Conservation (phyloP, 345 rosid genomes). For the Raphanus raphanistrum region DNA sequence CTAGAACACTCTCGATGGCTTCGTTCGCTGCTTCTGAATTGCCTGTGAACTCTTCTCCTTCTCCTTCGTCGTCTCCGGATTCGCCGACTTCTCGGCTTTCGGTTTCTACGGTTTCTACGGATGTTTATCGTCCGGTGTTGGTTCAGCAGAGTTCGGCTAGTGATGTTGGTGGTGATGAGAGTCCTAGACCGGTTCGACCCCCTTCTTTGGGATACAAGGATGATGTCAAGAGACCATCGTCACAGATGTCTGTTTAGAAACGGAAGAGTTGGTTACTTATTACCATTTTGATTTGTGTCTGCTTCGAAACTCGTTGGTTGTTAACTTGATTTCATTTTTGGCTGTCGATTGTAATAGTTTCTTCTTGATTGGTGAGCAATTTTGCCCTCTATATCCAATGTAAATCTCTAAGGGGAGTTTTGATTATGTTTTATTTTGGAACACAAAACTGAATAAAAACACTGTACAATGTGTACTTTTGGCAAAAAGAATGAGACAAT, state of each 20-base stretch:
- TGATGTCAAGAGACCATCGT: constrained; percentile 29
- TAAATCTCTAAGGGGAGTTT: not conserved
- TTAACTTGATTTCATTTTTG: constrained; percentile 11
- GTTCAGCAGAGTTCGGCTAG: constrained; percentile 30
- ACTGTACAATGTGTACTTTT: not conserved
- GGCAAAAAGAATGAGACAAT: not conserved
- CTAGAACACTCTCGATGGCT: constrained; percentile 51
- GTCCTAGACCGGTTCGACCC: constrained; percentile 39
- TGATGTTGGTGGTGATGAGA: constrained; percentile 21
- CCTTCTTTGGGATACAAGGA: constrained; percentile 32
- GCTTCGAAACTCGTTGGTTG: not conserved
- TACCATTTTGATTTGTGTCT: constrained; percentile 1
- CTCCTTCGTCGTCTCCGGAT: constrained; percentile 57
- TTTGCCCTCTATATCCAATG: not conserved
- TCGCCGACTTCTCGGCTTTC: constrained; percentile 48
- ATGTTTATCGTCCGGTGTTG: constrained; percentile 34
- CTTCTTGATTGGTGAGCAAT: not conserved
- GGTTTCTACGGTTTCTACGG: constrained; percentile 41
- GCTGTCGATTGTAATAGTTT: not conserved
- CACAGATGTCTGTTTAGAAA: constrained; percentile 30
- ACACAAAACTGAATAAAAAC: not conserved
- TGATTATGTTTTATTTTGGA: not conserved
- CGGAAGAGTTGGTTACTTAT: not conserved
- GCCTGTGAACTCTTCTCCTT: constrained; percentile 23
- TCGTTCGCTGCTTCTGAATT: constrained; percentile 40